Evolutionary conservation across 2,329 filamentous ascomycete species (phyloP), one percentile per base, ranked within the genome.

Genomic region (Neurospora sp.): DNA sequence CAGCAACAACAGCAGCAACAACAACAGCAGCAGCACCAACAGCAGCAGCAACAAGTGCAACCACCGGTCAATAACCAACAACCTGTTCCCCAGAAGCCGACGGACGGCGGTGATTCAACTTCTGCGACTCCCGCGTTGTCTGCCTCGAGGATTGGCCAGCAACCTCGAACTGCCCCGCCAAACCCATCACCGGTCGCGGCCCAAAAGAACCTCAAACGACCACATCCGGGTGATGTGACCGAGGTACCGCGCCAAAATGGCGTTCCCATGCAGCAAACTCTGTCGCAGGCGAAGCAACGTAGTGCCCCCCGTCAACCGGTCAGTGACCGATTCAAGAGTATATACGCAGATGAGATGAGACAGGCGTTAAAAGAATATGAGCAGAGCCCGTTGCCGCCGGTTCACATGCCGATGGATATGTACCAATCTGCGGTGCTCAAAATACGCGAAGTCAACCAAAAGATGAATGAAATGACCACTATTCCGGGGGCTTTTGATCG

Each of bases 141-240:
- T 62, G 28, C 28, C 12, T 62, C 52, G 8, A 78, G 78, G 68
- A 77, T 76, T 67, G 75, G 74, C 19, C 79, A 78, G 67, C 80
- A 77, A 70, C 81, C 77, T 66, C 81, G 81, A 62, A 67, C 76
- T 40, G 76, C 80, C 38, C 76, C 77, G 39, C 77, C 79, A 4
- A 80, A 80, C 65, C 77, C 78, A 17, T 81, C 82, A 4, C 78
- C 82, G 8, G 80, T 80, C 1, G 72, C 80, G 5, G 77, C 77
- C 8, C 76, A 78, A 36, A 86, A 84, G 76, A 83, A 79, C 66
- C 79, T 86, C 62, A 87, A 88, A 78, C 83, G 86, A 1, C 79
- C 84, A 4, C 84, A 79, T 68, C 77, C 80, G 3, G 85, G 87
- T 33, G 85, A 86, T 66, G 73, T 71, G 10, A 72, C 72, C n/a